Conservation (phyloP, 768 basidiomycete species). For the Cyclocybe cylindracea region DNA sequence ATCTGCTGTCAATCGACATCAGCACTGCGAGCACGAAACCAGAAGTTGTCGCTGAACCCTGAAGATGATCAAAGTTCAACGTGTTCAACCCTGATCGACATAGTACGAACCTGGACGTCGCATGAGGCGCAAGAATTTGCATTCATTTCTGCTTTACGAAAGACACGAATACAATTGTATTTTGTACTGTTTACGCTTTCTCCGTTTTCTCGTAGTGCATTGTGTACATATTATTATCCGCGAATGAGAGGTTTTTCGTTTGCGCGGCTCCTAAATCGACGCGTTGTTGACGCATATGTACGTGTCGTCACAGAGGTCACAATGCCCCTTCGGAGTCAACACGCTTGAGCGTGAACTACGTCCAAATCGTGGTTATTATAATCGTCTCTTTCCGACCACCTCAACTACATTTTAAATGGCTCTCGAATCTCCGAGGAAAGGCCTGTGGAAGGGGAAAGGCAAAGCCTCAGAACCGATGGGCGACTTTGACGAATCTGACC, state of each 20-base stretch:
- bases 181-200: no score
- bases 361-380: no score
- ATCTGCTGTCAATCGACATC: conserved; percentile 42
- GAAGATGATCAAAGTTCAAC: no score
- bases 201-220: no score
- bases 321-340: neutral
- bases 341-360: no score
- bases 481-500: conserved; percentile 49
- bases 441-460: conserved; percentile 61
- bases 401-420: conserved; percentile 2
- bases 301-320: conserved; percentile 16
- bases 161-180: no score
- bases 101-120: no score
- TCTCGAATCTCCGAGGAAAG: conserved; percentile 11
- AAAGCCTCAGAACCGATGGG: conserved; percentile 29
- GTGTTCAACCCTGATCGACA: no score
- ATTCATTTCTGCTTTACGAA: no score
- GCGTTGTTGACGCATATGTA: conserved; percentile 16
- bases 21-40: conserved; percentile 30
- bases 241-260: neutral
- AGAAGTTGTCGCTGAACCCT: conserved; percentile 17
- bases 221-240: no score
- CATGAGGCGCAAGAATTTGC: no score
- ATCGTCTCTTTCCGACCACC: neutral
- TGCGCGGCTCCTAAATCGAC: conserved; percentile 5